phyloP scores from a whole-genome alignment of 495 filamentous ascomycete species.

The Apodospora peruviana region DNA sequence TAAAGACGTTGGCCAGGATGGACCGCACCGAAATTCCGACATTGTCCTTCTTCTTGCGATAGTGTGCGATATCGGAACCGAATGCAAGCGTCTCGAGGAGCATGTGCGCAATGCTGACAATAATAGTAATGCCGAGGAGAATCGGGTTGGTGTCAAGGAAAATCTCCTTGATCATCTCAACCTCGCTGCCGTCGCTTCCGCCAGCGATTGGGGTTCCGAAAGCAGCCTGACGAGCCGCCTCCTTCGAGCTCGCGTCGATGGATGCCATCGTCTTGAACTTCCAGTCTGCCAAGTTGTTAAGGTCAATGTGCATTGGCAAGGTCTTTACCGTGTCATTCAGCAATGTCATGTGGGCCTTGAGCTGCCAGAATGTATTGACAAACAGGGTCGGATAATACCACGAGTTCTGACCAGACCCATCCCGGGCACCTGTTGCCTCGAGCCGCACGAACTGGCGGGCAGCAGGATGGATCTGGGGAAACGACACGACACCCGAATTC shows the following conservation, averaged over 20 bases:
- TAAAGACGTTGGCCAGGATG: conserved; percentile 95
- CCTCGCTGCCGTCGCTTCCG: conserved; percentile 56
- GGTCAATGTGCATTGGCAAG: conserved; percentile 76
- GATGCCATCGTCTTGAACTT: conserved; percentile 81
- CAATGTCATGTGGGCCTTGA: conserved; percentile 83
- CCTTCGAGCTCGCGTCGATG: conserved; percentile 81
- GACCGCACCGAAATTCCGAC: conserved; percentile 93
- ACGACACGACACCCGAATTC: conserved; percentile 63
- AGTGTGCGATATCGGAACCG: conserved; percentile 95
- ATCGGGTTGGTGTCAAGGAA: conserved; percentile 91
- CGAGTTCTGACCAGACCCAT: conserved; percentile 76
- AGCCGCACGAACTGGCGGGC: conserved; percentile 70
- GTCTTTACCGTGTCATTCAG: conserved; percentile 85
- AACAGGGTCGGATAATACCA: conserved; percentile 95
- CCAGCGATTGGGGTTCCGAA: conserved; percentile 58
- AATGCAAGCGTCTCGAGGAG: conserved; percentile 94
- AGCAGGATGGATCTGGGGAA: conserved; percentile 64
- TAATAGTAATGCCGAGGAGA: conserved; percentile 73
- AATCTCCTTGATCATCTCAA: conserved; percentile 93
- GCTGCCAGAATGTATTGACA: conserved; percentile 95
- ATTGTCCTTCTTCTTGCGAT: conserved; percentile 98
- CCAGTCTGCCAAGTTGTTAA: conserved; percentile 81
- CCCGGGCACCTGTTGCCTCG: conserved; percentile 67
- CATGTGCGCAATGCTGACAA: conserved; percentile 87
- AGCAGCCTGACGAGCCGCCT: conserved; percentile 64